phyloP scores from a whole-genome alignment of 2,329 filamentous ascomycete genomes.

The Ceratocystis ficicola region DNA sequence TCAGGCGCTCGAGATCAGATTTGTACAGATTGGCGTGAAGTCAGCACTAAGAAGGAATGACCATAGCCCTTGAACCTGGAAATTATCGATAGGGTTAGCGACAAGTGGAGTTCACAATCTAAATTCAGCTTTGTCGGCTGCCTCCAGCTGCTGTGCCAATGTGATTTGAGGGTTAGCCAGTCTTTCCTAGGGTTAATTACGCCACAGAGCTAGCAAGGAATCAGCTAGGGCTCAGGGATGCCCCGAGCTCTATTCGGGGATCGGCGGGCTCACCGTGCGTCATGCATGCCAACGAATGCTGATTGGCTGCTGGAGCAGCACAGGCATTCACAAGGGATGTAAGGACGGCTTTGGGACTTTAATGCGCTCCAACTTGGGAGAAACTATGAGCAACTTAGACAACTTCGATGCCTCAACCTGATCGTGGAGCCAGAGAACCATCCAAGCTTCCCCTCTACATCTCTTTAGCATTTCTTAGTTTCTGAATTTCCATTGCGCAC shows the following conservation, averaged over 20 bases:
- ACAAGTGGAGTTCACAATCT: too few relatives aligned
- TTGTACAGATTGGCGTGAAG: too few relatives aligned
- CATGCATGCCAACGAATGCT: background rate
- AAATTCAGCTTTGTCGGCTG: too few relatives aligned
- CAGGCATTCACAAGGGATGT: background rate
- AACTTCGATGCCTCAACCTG: background rate
- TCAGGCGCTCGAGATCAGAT: too few relatives aligned
- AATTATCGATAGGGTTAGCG: rapidly evolving
- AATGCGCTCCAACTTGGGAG: background rate
- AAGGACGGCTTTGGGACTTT: too few relatives aligned
- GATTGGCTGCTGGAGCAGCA: constrained; percentile 5
- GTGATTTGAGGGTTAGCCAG: background rate
- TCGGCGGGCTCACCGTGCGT: constrained; percentile 10
- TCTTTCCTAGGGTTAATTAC: background rate
- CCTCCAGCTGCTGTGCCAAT: too few relatives aligned
- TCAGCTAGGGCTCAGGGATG: background rate
- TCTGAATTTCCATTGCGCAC: background rate
- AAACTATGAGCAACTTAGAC: background rate
- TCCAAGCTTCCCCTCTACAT: background rate
- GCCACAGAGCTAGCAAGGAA: background rate
- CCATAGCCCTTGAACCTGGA: background rate
- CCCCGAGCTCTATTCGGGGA: constrained; percentile 1
- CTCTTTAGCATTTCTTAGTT: too few relatives aligned
- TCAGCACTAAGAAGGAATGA: background rate
- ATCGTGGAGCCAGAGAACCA: constrained; percentile 7